A percentile compares a stretch with the other conserved stretches of the same genome.
phyloP scores from a whole-genome alignment of 108 stramenopile genomes.

The Skeletonema grethae region DNA sequence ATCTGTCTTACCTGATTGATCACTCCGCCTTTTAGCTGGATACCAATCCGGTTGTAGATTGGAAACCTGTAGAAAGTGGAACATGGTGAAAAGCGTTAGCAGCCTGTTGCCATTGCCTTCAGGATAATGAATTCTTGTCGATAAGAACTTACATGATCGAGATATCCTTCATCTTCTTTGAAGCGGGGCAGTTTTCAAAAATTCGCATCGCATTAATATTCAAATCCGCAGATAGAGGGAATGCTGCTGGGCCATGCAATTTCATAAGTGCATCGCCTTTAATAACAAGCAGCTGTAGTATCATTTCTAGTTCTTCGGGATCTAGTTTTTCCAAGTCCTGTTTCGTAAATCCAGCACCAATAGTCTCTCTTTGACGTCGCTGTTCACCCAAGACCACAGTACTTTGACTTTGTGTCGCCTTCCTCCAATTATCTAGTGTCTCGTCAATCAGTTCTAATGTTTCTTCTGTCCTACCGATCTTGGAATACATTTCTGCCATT shows the following conservation, averaged over 20 bases:
- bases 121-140: too few relatives aligned
- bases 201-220: slow-evolving; percentile 35
- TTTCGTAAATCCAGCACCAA: slow-evolving; percentile 38
- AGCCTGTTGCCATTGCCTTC: too few relatives aligned
- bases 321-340: slow-evolving; percentile 22
- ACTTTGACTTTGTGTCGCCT: neutral
- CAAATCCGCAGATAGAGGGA: slow-evolving; percentile 21
- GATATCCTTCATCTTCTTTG: slow-evolving; percentile 29
- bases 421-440: slow-evolving; percentile 25
- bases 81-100: too few relatives aligned
- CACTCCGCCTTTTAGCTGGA: slow-evolving; percentile 33
- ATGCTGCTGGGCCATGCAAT: slow-evolving; percentile 22
- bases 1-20: too few relatives aligned
- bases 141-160: slow-evolving; percentile 7
- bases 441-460: slow-evolving; percentile 31
- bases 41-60: slow-evolving; percentile 23
- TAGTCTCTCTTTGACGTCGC: slow-evolving; percentile 17
- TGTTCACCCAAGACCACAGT: slow-evolving; percentile 12
- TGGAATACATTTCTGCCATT: slow-evolving; percentile 45
- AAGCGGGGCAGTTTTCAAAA: slow-evolving; percentile 38
- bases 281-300: slow-evolving; percentile 26
- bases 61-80: slow-evolving; percentile 30
- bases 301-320: slow-evolving; percentile 35
- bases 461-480: slow-evolving; percentile 32
- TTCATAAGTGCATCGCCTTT: slow-evolving; percentile 31